A percentile compares a stretch with the other conserved stretches of the same genome.
phyloP scores from a whole-genome alignment of 1,284 basidiomycete genomes.

The Singerocomus rubriflavus region DNA sequence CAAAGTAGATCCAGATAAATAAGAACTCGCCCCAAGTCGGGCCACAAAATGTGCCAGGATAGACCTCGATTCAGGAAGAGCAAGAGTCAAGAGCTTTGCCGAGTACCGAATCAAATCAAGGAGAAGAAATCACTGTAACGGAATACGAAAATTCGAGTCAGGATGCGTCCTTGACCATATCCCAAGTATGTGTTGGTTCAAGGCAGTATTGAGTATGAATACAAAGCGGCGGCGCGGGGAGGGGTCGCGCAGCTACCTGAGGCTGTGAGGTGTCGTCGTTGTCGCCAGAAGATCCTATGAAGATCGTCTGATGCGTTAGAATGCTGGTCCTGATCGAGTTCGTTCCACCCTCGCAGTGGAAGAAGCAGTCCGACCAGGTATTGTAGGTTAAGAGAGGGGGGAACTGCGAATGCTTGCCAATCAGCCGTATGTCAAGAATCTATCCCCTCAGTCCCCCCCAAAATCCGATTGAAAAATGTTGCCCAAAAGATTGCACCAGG shows the following conservation, averaged over 20 bases:
- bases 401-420: slow-evolving; percentile 13
- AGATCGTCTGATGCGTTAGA: slow-evolving; percentile 24
- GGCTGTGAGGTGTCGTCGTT: slow-evolving; percentile 19
- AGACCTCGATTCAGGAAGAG: slow-evolving; percentile 24
- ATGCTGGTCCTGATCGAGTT: slow-evolving; percentile 17
- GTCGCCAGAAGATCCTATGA: slow-evolving; percentile 21
- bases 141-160: slow-evolving; percentile 21
- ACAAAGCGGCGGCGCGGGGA: slow-evolving; percentile 21
- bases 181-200: slow-evolving; percentile 19
- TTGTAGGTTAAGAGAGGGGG: slow-evolving; percentile 7
- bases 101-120: slow-evolving; percentile 19
- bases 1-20: slow-evolving; percentile 29
- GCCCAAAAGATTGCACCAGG: slow-evolving; percentile 25
- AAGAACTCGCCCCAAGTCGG: slow-evolving; percentile 12
- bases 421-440: slow-evolving; percentile 21
- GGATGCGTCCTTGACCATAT: slow-evolving; percentile 21
- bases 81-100: slow-evolving; percentile 14
- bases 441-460: slow-evolving; percentile 11
- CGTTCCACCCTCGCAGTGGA: slow-evolving; percentile 27
- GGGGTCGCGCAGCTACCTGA: slow-evolving; percentile 17
- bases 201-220: slow-evolving; percentile 37
- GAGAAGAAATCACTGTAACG: slow-evolving; percentile 18
- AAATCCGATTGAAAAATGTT: slow-evolving; percentile 27
- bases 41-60: slow-evolving; percentile 9
- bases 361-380: slow-evolving; percentile 9